phyloP scores from a whole-genome alignment of 805 yeast genomes.

The Monosporozyma servazzii region DNA sequence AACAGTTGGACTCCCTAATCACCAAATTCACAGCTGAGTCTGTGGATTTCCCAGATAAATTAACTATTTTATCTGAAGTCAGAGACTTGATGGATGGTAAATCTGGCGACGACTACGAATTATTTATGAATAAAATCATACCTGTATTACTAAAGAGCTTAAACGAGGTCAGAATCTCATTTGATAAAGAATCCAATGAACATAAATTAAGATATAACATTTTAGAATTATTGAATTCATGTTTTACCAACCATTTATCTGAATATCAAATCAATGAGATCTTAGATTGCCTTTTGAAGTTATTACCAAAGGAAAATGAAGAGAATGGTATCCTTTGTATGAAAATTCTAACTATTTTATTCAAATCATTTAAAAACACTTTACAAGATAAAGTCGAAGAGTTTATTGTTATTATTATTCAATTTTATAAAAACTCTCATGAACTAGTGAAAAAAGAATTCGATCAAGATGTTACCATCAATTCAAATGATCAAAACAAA shows the following conservation, averaged over 20 bases:
- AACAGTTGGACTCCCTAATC: constrained; percentile 61
- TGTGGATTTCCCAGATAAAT: constrained; percentile 50
- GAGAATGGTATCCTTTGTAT: constrained; percentile 89
- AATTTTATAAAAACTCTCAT: constrained; percentile 73
- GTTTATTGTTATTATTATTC: constrained; percentile 66
- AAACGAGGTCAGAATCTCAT: constrained; percentile 63
- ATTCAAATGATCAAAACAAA: constrained; percentile 3
- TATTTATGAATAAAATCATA: constrained; percentile 57
- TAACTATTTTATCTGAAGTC: constrained; percentile 67
- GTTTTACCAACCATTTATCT: constrained; percentile 74
- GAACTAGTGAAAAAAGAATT: constrained; percentile 65
- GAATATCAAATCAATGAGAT: constrained; percentile 58
- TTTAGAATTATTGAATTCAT: constrained; percentile 69
- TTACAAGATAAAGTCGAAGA: constrained; percentile 65
- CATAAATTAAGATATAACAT: constrained; percentile 69
- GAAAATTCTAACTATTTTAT: constrained; percentile 77
- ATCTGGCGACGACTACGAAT: constrained; percentile 72
- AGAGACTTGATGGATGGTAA: constrained; percentile 82
- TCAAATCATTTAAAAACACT: constrained; percentile 68
- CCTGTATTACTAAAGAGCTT: constrained; percentile 62
- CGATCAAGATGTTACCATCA: constrained; percentile 5
- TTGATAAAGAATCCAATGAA: constrained; percentile 55
- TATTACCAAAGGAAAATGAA: constrained; percentile 76
- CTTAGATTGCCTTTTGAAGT: constrained; percentile 45
- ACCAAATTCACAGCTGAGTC: constrained; percentile 47